Conservation (phyloP, 2,329 filamentous ascomycete genomes). For the Pseudocercospora fuligena region DNA sequence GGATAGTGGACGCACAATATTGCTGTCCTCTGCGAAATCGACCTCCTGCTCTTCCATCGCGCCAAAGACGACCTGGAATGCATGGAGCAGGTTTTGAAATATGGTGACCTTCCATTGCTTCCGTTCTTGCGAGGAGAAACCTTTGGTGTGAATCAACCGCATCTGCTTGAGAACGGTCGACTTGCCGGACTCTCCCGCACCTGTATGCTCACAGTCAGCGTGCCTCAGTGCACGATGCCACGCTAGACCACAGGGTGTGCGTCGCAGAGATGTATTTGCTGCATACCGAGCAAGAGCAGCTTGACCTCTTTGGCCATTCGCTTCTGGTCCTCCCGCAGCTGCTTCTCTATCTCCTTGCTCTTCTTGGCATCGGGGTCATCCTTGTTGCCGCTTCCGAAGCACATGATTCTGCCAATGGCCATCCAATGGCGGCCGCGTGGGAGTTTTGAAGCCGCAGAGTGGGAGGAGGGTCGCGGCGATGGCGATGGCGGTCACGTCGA, state of each 20-base stretch:
- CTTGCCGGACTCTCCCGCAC: constrained; percentile 93
- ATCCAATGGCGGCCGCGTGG: constrained; percentile 22
- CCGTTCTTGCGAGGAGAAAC: constrained; percentile 87
- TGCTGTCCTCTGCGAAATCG: constrained; percentile 76
- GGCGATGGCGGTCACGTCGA: background rate
- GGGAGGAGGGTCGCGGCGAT: constrained; percentile 11
- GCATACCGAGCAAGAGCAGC: constrained; percentile 82
- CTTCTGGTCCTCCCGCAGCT: constrained; percentile 87
- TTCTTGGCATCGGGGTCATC: constrained; percentile 54
- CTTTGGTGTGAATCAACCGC: constrained; percentile 94
- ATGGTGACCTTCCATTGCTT: constrained; percentile 94
- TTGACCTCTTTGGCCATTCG: constrained; percentile 86
- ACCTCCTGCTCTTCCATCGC: constrained; percentile 88
- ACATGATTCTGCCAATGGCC: constrained; percentile 50
- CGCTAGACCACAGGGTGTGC: background rate
- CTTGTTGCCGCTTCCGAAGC: constrained; percentile 54
- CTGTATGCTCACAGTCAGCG: constrained; percentile 54
- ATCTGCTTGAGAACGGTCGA: constrained; percentile 98
- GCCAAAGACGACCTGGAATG: constrained; percentile 86
- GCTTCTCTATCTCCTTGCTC: constrained; percentile 79
- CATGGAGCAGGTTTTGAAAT: constrained; percentile 91
- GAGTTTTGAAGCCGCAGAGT: background rate
- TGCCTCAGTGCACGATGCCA: background rate
- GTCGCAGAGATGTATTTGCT: background rate
- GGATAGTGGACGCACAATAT: constrained; percentile 65